Percentiles rank a stretch among this genome's conserved stretches.
phyloP scores from a whole-genome alignment of 345 rosid genomes.

The Carallia pectinifolia region DNA sequence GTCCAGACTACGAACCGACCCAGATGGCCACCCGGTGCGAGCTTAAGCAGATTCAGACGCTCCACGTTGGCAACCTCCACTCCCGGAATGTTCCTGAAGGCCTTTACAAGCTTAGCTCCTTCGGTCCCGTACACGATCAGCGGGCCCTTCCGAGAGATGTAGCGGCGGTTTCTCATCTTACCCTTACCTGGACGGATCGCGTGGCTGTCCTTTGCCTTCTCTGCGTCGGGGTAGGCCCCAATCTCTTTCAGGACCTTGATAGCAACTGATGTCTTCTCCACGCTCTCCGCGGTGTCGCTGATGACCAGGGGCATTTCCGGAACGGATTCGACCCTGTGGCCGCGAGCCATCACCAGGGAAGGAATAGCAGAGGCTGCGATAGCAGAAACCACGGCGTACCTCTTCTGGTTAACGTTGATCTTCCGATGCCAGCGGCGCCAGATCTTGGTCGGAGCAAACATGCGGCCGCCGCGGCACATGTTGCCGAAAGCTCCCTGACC shows the following conservation, averaged over 20 bases:
- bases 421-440: slow-evolving; percentile 96
- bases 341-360: slow-evolving; percentile 88
- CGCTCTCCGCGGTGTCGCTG: slow-evolving; percentile 59
- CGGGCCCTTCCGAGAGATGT: slow-evolving; percentile 86
- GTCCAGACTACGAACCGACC: slow-evolving; percentile 97
- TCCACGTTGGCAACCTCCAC: slow-evolving; percentile 88
- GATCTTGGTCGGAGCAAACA: slow-evolving; percentile 99
- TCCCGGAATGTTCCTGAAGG: slow-evolving; percentile 90
- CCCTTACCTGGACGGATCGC: slow-evolving; percentile 92
- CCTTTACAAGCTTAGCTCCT: slow-evolving; percentile 84
- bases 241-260: slow-evolving; percentile 77
- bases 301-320: slow-evolving; percentile 90
- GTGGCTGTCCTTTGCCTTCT: slow-evolving; percentile 85
- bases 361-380: slow-evolving; percentile 94
- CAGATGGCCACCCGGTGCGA: slow-evolving; percentile 97
- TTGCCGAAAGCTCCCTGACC: slow-evolving; percentile 99
- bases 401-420: slow-evolving; percentile 80
- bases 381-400: slow-evolving; percentile 86
- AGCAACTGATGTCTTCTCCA: slow-evolving; percentile 83
- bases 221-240: slow-evolving; percentile 82
- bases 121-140: slow-evolving; percentile 77
- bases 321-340: slow-evolving; percentile 76
- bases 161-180: slow-evolving; percentile 82
- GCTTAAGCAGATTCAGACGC: slow-evolving; percentile 71
- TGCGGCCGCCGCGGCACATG: slow-evolving; percentile 99